Evolutionary conservation across 2,329 filamentous ascomycete genomes (phyloP).

Genomic region (Eutypella sp.): DNA sequence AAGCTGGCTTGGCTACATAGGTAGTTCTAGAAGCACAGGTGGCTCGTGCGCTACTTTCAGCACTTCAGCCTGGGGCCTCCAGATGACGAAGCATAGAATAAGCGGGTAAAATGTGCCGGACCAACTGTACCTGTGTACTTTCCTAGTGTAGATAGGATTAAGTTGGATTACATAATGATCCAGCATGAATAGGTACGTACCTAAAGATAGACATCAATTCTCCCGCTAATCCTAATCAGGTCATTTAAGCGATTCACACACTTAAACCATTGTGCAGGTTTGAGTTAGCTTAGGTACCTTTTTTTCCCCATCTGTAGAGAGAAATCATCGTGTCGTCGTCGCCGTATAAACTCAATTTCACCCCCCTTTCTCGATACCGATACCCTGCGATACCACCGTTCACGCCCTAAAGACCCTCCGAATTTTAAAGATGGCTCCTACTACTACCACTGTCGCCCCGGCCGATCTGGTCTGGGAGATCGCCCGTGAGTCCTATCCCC

Average conservation of each 20-base stretch:
- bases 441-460: conserved; percentile 67
- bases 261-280: conserved; percentile 13
- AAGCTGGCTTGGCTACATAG: too few species aligned
- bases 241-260: conserved; percentile 29
- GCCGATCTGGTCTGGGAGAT: conserved; percentile 92
- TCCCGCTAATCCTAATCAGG: conserved; percentile 24
- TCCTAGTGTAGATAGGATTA: too few species aligned
- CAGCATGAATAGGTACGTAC: neutral
- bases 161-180: too few species aligned
- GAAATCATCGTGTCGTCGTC: too few species aligned
- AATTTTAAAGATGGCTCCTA: conserved; percentile 52
- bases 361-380: neutral
- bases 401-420: too few species aligned
- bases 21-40: neutral
- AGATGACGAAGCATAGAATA: neutral
- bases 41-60: neutral
- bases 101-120: too few species aligned
- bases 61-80: neutral
- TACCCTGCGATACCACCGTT: too few species aligned
- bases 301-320: too few species aligned
- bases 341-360: too few species aligned
- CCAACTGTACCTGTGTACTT: too few species aligned
- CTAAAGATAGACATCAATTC: neutral
- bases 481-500: conserved; percentile 79
- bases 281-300: too few species aligned